Base-by-base conservation (phyloP, 2,329 filamentous ascomycete species). In the Fusarium lyarnte region DNA sequence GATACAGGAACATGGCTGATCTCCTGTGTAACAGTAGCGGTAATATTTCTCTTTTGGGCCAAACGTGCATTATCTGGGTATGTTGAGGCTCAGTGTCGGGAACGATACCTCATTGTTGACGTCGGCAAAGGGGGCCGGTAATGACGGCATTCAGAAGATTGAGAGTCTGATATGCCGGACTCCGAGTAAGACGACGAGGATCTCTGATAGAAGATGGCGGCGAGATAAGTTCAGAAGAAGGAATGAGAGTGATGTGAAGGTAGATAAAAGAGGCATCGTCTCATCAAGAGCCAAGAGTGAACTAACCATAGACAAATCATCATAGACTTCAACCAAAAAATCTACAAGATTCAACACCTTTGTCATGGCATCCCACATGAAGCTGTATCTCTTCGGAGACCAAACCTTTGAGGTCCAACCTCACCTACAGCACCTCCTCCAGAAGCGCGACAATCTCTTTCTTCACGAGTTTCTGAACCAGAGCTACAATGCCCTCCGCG, bases 301-400 rank as follows among this genome's bases (percentile, higher is more conserved):
- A 52, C 6, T 35, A 52, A 33, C 41, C 19, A 51, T 55, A 61
- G 60, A 42, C 69, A 66, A 66, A 17, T 39, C 36, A 54, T 29
- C 14, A 29, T 43, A 61, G 13, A 59, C 10, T 73, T 72, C 69
- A 73, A 73, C 69, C 54, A 46, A 4, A 27, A 46, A 9, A 68
- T n/a, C 21, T 19, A 36, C 55, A 73, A 72, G 65, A 72, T 73
- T 70, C 70, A 73, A 73, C 65, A 73, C 70, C 60, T 72, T 66
- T 45, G 42, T 58, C 42, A 73, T 72, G 70, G 42, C 43, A n/a
- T 39, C 53, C 2, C 61, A 66, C 14, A 36, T 68, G 14, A 72
- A 64, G 42, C 31, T 74, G n/a, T 74, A 72, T 35, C 59, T 74
- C 51, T 74, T 74, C 29, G 71, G 71, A 57, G 71, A 74, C 31